Percentiles rank a stretch among this genome's conserved stretches.
Conservation (phyloP, 2,329 filamentous ascomycete genomes). For the Helminthosporium solani region DNA sequence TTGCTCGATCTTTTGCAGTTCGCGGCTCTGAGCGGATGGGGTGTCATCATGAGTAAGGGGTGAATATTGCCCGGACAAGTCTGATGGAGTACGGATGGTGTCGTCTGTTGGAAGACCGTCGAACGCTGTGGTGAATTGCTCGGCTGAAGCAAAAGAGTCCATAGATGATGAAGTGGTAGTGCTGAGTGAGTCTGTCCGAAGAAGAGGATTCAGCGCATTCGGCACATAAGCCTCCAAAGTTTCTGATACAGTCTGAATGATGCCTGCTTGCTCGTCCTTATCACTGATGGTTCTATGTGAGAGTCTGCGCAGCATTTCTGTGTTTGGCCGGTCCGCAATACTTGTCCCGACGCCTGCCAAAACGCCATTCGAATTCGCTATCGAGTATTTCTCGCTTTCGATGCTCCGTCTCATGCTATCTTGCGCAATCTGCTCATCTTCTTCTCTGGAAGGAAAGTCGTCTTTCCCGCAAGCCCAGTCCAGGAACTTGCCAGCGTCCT, state of each 20-base stretch:
- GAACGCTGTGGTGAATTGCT: conserved; percentile 43
- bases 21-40: conserved; percentile 53
- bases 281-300: conserved; percentile 17
- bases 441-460: conserved; percentile 41
- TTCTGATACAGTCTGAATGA: conserved; percentile 11
- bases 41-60: conserved; percentile 12
- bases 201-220: conserved; percentile 26
- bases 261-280: conserved; percentile 10
- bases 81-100: conserved; percentile 29
- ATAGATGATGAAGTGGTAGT: conserved; percentile 25
- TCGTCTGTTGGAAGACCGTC: conserved; percentile 28
- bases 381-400: conserved; percentile 26
- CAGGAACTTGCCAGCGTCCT: conserved; percentile 77
- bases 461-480: conserved; percentile 68
- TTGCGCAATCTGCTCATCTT: conserved; percentile 25
- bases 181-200: conserved; percentile 30
- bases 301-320: conserved; percentile 16
- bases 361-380: conserved; percentile 37
- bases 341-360: conserved; percentile 40
- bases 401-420: conserved; percentile 15
- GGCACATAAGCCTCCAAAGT: conserved; percentile 16
- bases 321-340: conserved; percentile 35
- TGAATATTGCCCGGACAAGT: conserved; percentile 25
- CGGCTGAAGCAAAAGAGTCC: conserved; percentile 46
- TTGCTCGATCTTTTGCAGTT: conserved; percentile 64